Percentiles rank a stretch among this genome's conserved stretches.
phyloP scores from a whole-genome alignment of 257 asterid species.

The Solanum sejunctum region DNA sequence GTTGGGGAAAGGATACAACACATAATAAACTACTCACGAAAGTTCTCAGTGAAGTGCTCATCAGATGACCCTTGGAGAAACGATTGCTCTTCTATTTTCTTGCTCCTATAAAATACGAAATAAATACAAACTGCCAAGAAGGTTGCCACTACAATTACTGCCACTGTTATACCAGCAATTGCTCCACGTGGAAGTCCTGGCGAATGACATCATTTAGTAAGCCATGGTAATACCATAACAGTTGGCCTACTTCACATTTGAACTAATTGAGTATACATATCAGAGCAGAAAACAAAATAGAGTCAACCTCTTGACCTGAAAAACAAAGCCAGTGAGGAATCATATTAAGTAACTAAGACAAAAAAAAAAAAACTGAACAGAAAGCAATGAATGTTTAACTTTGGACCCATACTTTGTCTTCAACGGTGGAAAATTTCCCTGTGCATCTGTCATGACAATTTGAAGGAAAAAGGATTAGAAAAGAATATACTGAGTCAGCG shows the following conservation, averaged over 20 bases:
- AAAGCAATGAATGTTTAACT: neutral
- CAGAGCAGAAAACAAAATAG: slow-evolving; percentile 6
- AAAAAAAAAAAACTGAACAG: neutral
- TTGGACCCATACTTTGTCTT: slow-evolving; percentile 7
- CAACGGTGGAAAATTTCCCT: slow-evolving; percentile 62
- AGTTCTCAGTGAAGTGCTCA: slow-evolving; percentile 6
- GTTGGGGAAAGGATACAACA: neutral
- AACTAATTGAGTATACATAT: neutral
- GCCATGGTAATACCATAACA: neutral
- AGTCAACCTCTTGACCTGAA: slow-evolving; percentile 84
- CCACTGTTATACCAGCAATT: slow-evolving; percentile 65
- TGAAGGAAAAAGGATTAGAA: neutral
- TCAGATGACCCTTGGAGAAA: slow-evolving; percentile 10
- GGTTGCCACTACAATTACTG: slow-evolving; percentile 28
- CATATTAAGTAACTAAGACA: neutral
- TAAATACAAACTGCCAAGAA: slow-evolving; percentile 36
- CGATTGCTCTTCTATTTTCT: slow-evolving; percentile 13
- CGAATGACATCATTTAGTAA: slow-evolving; percentile 2
- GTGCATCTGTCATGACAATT: slow-evolving; percentile 49
- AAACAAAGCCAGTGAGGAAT: neutral
- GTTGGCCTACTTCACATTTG: neutral
- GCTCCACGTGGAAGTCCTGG: slow-evolving; percentile 64
- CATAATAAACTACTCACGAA: neutral
- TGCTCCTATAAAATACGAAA: slow-evolving; percentile 28
- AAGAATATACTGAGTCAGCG: neutral